These are phyloP conservation scores for Moesziomyces antarcticus DNA, from an alignment of 1,284 basidiomycete genomes.

Conservation along the genomic window DNA sequence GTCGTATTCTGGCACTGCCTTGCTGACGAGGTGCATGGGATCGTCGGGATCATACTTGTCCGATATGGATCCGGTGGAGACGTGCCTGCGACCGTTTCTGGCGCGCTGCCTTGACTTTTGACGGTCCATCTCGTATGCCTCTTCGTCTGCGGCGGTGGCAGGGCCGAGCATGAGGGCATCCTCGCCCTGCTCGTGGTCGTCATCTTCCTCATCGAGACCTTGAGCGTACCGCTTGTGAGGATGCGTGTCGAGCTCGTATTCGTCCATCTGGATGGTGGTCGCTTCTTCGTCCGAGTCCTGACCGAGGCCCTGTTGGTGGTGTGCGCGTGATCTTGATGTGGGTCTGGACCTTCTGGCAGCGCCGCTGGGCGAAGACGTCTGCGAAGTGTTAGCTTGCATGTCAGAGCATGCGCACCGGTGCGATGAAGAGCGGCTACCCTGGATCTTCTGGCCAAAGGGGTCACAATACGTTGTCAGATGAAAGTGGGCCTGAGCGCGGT, in stretches of 20 bases:
- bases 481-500: constrained; percentile 7
- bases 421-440: neutral
- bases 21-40: constrained; percentile 53
- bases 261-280: constrained; percentile 36
- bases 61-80: constrained; percentile 28
- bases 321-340: constrained; percentile 11
- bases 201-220: constrained; percentile 14
- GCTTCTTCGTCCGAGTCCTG: constrained; percentile 42
- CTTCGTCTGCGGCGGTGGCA: constrained; percentile 26
- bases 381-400: constrained; percentile 28
- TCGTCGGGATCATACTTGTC: constrained; percentile 60
- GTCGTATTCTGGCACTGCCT: constrained; percentile 72
- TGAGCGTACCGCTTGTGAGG: constrained; percentile 13
- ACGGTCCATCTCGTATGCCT: constrained; percentile 27
- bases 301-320: constrained; percentile 21
- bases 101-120: constrained; percentile 19
- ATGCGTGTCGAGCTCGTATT: constrained; percentile 23
- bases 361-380: constrained; percentile 41
- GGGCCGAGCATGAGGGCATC: constrained; percentile 52
- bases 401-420: constrained; percentile 13
- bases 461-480: neutral
- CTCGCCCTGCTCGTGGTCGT: constrained; percentile 31
- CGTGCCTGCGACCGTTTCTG: constrained; percentile 17
- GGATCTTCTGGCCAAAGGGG: neutral
- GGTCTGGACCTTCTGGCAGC: constrained; percentile 32